Percentiles rank a stretch among this genome's conserved stretches.
These are phyloP conservation scores for Carex arenaria DNA, from an alignment of 202 grass and related monocot species.

Conservation along the genomic window DNA sequence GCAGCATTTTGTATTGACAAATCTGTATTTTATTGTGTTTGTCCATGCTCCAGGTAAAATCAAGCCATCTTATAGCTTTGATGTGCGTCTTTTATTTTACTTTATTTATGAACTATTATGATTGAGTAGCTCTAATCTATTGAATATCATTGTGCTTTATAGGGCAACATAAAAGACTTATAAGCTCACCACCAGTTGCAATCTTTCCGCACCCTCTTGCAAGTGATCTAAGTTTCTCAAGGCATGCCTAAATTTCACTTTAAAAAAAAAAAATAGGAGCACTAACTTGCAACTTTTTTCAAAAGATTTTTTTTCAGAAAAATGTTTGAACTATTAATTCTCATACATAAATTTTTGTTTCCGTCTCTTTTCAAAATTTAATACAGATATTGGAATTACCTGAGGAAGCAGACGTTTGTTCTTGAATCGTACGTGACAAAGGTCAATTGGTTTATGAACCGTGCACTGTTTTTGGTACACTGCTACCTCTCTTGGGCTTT, in stretches of 20 bases:
- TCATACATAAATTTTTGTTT: background rate
- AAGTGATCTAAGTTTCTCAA: constrained; percentile 96
- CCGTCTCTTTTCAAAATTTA: constrained; percentile 9
- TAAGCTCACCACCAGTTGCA: constrained; percentile 93
- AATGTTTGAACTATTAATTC: background rate
- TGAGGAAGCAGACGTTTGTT: constrained; percentile 99
- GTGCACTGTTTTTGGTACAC: constrained; percentile 80
- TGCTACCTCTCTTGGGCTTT: constrained; percentile 98
- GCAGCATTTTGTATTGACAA: background rate
- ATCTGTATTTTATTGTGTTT: background rate
- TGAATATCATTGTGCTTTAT: constrained; percentile 29
- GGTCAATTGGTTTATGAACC: constrained; percentile 96
- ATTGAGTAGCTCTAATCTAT: background rate
- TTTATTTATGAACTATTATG: background rate
- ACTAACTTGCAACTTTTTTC: background rate
- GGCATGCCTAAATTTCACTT: constrained; percentile 33
- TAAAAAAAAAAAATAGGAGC: background rate
- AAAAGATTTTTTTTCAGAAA: background rate
- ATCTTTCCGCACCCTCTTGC: constrained; percentile 96
- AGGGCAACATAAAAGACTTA: constrained; percentile 99
- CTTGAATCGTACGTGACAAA: constrained; percentile 95
- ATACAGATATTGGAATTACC: constrained; percentile 98
- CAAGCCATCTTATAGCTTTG: background rate
- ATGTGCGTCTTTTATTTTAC: background rate
- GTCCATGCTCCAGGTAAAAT: background rate